Evolutionary conservation across 768 basidiomycete genomes (phyloP).

Genomic region (Mycena rosella): DNA sequence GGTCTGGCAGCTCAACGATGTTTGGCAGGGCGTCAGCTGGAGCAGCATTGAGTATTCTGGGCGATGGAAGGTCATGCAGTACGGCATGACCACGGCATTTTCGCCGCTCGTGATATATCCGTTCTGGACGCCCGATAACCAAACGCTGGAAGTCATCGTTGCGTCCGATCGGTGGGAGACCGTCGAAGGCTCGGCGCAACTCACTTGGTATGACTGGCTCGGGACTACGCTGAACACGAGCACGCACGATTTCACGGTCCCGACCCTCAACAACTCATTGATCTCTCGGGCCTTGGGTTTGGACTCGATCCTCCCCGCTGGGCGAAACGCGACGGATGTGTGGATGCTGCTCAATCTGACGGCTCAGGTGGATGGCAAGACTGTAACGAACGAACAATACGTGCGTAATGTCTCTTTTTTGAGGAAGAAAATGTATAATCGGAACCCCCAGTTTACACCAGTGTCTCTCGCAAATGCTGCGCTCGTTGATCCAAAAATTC

Average conservation of each 20-base stretch:
- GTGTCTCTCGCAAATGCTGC: conserved; percentile 58
- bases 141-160: conserved; percentile 61
- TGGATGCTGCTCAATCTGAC: conserved; percentile 67
- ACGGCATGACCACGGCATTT: conserved; percentile 59
- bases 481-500: conserved; percentile 64
- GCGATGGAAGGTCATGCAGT: conserved; percentile 71
- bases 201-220: conserved; percentile 73
- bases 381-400: conserved; percentile 63
- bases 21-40: conserved; percentile 73
- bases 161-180: conserved; percentile 66
- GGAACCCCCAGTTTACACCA: conserved; percentile 61
- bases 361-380: conserved; percentile 54
- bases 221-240: conserved; percentile 57
- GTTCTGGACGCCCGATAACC: conserved; percentile 65
- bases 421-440: neutral
- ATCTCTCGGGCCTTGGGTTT: conserved; percentile 57
- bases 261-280: conserved; percentile 64
- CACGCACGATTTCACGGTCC: conserved; percentile 56
- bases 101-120: conserved; percentile 64
- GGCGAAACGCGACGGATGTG: conserved; percentile 55
- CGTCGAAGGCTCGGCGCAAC: conserved; percentile 61
- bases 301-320: conserved; percentile 58
- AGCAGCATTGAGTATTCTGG: conserved; percentile 68
- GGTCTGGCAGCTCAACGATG: conserved; percentile 73
- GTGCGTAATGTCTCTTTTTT: too few species aligned